Conservation (phyloP, 331 rosid species). For the Arachis monticola region DNA sequence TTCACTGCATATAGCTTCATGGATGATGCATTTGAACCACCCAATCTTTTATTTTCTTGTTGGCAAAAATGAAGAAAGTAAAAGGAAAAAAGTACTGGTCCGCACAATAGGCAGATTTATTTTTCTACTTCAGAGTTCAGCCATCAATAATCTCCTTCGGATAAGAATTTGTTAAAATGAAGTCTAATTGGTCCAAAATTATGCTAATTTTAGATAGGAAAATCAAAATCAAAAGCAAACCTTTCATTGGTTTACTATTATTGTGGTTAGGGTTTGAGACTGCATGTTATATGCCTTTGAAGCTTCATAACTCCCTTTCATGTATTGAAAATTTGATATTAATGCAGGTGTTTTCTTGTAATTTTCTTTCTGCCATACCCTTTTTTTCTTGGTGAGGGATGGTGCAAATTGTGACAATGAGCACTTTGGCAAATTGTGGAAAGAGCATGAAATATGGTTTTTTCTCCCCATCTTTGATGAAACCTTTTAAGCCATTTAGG, state of each 20-base stretch:
- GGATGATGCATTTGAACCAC: constrained; percentile 22
- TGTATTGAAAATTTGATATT: constrained; percentile 22
- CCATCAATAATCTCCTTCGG: constrained; percentile 1
- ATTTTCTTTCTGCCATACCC: constrained; percentile 31
- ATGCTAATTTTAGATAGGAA: constrained; percentile 3
- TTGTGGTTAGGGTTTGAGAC: background rate
- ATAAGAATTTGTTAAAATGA: constrained; percentile 15
- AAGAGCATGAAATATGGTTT: constrained; percentile 53
- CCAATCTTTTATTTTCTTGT: constrained; percentile 17
- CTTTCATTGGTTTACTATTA: background rate
- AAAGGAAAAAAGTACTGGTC: background rate
- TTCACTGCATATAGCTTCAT: constrained; percentile 4
- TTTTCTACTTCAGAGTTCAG: constrained; percentile 10
- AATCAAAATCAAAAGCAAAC: background rate
- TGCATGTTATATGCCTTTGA: constrained; percentile 22
- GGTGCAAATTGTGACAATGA: constrained; percentile 69
- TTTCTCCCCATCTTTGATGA: constrained; percentile 49
- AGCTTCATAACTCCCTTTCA: constrained; percentile 22
- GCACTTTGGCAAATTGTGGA: constrained; percentile 58
- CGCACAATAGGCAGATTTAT: constrained; percentile 15
- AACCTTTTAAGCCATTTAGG: constrained; percentile 51
- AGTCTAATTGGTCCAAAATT: constrained; percentile 12
- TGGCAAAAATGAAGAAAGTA: background rate
- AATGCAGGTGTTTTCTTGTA: constrained; percentile 34
- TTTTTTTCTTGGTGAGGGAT: constrained; percentile 40